Conservation (phyloP, 148 eudicot genomes). For the Drosera capensis region DNA sequence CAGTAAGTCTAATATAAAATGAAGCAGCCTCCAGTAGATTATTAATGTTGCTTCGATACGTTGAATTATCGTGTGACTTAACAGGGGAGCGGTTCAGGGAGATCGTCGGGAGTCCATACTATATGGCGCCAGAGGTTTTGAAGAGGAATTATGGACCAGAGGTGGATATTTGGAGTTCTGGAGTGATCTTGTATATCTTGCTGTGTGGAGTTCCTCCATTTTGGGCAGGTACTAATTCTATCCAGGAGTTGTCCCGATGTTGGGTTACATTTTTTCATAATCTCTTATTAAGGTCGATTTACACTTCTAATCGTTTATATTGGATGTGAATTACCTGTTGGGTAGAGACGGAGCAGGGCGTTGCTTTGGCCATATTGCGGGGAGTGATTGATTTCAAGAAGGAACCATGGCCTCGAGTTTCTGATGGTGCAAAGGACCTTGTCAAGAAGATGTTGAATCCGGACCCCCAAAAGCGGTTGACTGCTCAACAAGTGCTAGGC, state of each 20-base stretch:
- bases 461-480: conserved; percentile 64
- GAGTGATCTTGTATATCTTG: conserved; percentile 73
- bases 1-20: too few species aligned
- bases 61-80: too few species aligned
- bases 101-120: conserved; percentile 87
- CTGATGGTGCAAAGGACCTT: conserved; percentile 68
- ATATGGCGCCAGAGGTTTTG: conserved; percentile 91
- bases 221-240: conserved; percentile 65
- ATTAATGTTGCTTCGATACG: too few species aligned
- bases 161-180: conserved; percentile 90
- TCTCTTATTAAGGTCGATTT: background rate
- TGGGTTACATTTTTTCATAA: background rate
- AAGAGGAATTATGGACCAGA: conserved; percentile 82
- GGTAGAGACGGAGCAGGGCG: conserved; percentile 89
- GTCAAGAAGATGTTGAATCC: conserved; percentile 72
- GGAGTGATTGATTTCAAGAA: conserved; percentile 75
- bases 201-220: conserved; percentile 91
- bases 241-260: background rate
- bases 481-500: conserved; percentile 90
- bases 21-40: too few species aligned
- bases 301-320: background rate
- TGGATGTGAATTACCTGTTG: background rate
- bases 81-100: conserved; percentile 70
- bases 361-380: conserved; percentile 66
- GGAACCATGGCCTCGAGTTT: conserved; percentile 90